Base-by-base conservation (phyloP, 2,329 filamentous ascomycete species). In the Xylariales sp. region DNA sequence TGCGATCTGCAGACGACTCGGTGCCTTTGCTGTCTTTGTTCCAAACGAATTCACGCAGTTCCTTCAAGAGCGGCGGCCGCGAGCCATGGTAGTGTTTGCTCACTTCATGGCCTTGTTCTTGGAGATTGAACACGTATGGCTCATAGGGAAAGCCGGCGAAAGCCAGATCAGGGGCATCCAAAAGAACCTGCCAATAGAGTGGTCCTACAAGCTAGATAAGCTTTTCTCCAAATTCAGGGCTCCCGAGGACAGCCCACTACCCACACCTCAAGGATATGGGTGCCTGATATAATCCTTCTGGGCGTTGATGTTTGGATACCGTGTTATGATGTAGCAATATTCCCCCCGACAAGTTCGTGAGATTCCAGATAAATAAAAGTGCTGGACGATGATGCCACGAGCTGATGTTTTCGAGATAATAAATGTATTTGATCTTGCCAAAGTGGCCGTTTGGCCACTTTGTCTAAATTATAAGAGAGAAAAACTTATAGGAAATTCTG, bases 91-190 rank as follows among this genome's bases (percentile, higher is more conserved):
- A 11, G 46, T 60, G 6, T 38, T 64, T n/a, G 61, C 62, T 3
- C 58, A 62, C 35, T 63, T 63, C 45, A 63, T 65, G 57, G 41
- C 59, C 13, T 40, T 62, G 8, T 64, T 60, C 60, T 39, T 65
- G 3, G 48, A 54, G 5, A 56, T 56, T 21, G 55, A 59, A 13
- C 44, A 59, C 38, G 37, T 60, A 28, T 64, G 61, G 61, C 49
- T 63, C 43, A 51, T 64, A 21, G 60, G 60, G 14, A 47, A 46
- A 32, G 57, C 60, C 5, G 62, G 62, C 16, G 55, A 56, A 39
- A 47, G 54, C 41, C 61, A 64, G 47, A 55, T 64, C 38, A 49
- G 54, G 29, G 60, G 55, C 21, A 64, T 65, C 15, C 51, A 59
- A 37, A 57, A 55, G 38, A 52, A 46, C 14, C 48, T 64, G 39